Evolutionary conservation across 1,284 basidiomycete species (phyloP), one percentile per base, ranked within the genome.

Genomic region (Phaffia rhodozyma): DNA sequence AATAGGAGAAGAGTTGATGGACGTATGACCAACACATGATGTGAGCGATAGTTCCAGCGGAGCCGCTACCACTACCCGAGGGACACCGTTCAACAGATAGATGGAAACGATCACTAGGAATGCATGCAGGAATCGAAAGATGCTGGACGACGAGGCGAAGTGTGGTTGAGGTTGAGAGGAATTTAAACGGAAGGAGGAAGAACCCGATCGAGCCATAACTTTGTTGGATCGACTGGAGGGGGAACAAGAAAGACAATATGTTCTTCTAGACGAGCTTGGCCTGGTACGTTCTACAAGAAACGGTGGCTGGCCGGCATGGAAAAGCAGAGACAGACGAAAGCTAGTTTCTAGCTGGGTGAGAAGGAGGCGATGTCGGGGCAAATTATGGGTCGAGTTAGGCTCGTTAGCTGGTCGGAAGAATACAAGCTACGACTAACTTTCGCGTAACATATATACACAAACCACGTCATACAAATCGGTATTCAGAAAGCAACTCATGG

Each of bases 1-100:
- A 72, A 91, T 55, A 65, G 67, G 70, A 68, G 74, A 64, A 56
- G 55, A 58, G 43, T 50, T 38, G 4, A 23, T 25, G 52, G 47
- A 43, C 20, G 20, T 3, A 21, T 21, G 6, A 27, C 27, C 7
- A 32, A 16, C 29, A 23, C 64, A 66, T 9, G 55, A 47, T 5
- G 38, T 32, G n/a, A 66, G 29, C 13, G 55, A 34, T 51, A 66
- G 18, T 7, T 53, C 55, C n/a, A 66, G 55, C 21, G 64, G 64
- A 23, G 59, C 52, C 23, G 59, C 60, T 3, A 47, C 9, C 27
- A 56, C 30, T 7, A 3, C 23, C n/a, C 20, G 21, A 9, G 48
- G 47, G 34, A 48, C 18, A 34, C 54, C 7, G 5, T 29, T 27
- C 29, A 30, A 55, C 7, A 48, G 55, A n/a, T 25, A 32, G 3